Base-by-base conservation (phyloP, 768 basidiomycete genomes). In the Boletus pseudo-olivaceus region DNA sequence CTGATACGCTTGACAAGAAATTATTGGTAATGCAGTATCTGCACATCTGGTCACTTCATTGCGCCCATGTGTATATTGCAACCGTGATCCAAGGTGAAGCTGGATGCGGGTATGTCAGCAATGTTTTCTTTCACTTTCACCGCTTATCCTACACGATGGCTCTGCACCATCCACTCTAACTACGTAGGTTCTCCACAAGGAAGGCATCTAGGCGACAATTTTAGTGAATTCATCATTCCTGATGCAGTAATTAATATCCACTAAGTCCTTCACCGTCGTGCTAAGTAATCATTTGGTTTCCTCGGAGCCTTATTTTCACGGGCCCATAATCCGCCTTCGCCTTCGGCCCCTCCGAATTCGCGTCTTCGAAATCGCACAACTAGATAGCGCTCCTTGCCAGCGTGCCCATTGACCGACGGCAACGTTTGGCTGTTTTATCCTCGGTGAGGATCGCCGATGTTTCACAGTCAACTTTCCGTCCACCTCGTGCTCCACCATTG, bases 191-290 rank as follows among this genome's bases (percentile, higher is more conserved):
- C n/a, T n/a, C 52, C 35, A 32, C 23, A 43, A 7, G 23, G n/a
- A n/a, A 41, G 15, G n/a, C 35, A 38, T 27, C 20, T 19, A 7
- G 17, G 20, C 23, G 30, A 43, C 35, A 12, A 5, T 32, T 32
- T 20, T 37, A 3, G 45, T 32, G 45, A 29, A 26, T 38, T 33
- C 30, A 30, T 32, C 30, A 26, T 51, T 23, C 20, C 23, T 35
- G 42, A 55, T 48, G 29, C 47, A 41, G 61, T 29, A 50, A 45
- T 48, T 43, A 32, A 34, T 33, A 12, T 47, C 20, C 46, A 34
- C 49, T 57, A 57, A 57, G 42, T 65, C 56, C 54, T 55, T 41
- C 63, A 44, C 40, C 37, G 14, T 34, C 32, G 14, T 41, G 5
- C 33, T 29, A 29, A 29, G 29, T 29, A 38, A 34, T 46, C 3